These are phyloP conservation scores for Pyrenochaeta sp. DNA, from an alignment of 2,329 filamentous ascomycete genomes.

Conservation along the genomic window DNA sequence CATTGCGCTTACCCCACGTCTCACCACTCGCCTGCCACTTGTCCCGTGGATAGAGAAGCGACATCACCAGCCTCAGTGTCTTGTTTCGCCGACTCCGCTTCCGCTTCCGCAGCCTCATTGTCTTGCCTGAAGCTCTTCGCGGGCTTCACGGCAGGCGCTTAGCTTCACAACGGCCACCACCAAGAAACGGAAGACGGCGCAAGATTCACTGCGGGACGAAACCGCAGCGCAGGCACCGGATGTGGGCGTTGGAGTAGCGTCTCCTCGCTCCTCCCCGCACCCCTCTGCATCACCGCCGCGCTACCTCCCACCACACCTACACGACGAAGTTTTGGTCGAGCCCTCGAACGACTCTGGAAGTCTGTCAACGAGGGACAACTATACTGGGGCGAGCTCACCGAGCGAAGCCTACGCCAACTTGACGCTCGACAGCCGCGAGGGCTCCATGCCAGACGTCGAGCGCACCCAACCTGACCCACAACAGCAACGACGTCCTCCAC, in stretches of 20 bases:
- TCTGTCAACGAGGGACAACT: slow-evolving; percentile 41
- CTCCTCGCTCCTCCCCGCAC: slow-evolving; percentile 49
- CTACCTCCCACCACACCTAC: slow-evolving; percentile 65
- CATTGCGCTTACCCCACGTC: slow-evolving; percentile 31
- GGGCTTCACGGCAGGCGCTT: slow-evolving; percentile 50
- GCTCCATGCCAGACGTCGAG: slow-evolving; percentile 37
- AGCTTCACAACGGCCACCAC: slow-evolving; percentile 52
- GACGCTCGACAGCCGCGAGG: slow-evolving; percentile 56
- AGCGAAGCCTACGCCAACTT: slow-evolving; percentile 63
- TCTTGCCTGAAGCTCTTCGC: slow-evolving; percentile 47
- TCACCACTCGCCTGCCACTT: slow-evolving; percentile 19
- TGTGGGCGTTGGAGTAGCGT: slow-evolving; percentile 41
- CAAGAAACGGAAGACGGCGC: slow-evolving; percentile 58
- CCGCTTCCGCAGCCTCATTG: slow-evolving; percentile 12
- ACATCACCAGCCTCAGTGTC: slow-evolving; percentile 22
- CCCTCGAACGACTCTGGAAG: slow-evolving; percentile 36
- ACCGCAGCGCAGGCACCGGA: slow-evolving; percentile 35
- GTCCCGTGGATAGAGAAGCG: slow-evolving; percentile 10
- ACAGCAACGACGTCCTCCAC: slow-evolving; percentile 34
- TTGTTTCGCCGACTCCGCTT: slow-evolving; percentile 19
- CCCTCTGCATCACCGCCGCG: slow-evolving; percentile 52
- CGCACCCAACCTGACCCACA: slow-evolving; percentile 29
- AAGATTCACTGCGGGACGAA: slow-evolving; percentile 20
- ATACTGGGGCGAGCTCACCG: slow-evolving; percentile 56
- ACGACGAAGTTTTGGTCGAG: slow-evolving; percentile 58